phyloP scores from a whole-genome alignment of 208 protist genomes.

The Trypanosoma platydactyli region DNA sequence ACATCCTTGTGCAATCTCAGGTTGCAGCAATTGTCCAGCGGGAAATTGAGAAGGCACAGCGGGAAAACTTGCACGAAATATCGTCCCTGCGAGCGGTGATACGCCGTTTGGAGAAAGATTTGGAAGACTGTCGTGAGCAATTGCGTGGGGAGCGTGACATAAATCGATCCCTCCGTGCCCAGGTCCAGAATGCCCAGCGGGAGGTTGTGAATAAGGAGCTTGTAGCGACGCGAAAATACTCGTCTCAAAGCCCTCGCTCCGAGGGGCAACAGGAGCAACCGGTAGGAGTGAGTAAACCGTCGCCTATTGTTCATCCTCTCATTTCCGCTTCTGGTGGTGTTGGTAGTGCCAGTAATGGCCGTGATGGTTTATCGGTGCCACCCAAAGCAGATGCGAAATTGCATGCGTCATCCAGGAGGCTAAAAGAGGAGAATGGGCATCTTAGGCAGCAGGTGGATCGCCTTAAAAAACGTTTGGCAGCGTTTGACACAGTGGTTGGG shows the following conservation, averaged over 20 bases:
- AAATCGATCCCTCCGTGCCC: slow-evolving; percentile 39
- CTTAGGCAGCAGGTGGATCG: slow-evolving; percentile 22
- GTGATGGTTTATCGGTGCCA: slow-evolving; percentile 17
- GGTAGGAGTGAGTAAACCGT: background rate
- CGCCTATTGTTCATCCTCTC: background rate
- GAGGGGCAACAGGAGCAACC: background rate
- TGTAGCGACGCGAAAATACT: slow-evolving; percentile 31
- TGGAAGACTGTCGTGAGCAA: slow-evolving; percentile 41
- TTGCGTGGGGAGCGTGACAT: slow-evolving; percentile 55
- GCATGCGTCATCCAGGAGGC: slow-evolving; percentile 10
- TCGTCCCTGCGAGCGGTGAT: slow-evolving; percentile 52
- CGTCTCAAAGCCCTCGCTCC: background rate
- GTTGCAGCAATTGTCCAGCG: slow-evolving; percentile 50
- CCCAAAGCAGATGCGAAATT: slow-evolving; percentile 11
- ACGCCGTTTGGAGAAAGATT: slow-evolving; percentile 50
- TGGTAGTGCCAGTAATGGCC: background rate
- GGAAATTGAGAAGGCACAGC: slow-evolving; percentile 55
- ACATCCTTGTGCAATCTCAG: slow-evolving; percentile 48
- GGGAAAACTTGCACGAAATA: slow-evolving; percentile 66
- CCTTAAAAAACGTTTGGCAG: slow-evolving; percentile 38
- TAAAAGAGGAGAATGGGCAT: slow-evolving; percentile 27
- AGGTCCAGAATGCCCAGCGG: slow-evolving; percentile 40
- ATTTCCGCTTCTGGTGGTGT: too few species aligned
- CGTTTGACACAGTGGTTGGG: slow-evolving; percentile 31
- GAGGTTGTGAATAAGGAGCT: slow-evolving; percentile 37